Evolutionary conservation across 805 yeast genomes (phyloP).

Genomic region (Metschnikowia continentalis): DNA sequence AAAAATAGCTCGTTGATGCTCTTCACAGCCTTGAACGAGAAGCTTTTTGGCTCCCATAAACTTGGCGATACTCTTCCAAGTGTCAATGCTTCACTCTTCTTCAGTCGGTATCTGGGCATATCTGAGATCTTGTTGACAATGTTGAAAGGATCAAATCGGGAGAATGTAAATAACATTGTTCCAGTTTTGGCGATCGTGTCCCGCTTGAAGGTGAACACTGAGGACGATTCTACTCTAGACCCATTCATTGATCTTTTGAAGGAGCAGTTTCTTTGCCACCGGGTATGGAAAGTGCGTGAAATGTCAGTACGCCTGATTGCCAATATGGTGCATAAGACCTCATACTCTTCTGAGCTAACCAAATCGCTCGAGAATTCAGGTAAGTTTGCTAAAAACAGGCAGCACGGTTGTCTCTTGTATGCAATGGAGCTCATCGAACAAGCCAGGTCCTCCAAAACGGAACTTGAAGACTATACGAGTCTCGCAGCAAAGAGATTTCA

Average conservation of each 20-base stretch:
- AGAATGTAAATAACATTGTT: slow-evolving; percentile 52
- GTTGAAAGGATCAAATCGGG: slow-evolving; percentile 23
- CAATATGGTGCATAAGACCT: slow-evolving; percentile 32
- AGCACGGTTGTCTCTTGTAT: slow-evolving; percentile 12
- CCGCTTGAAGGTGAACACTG: slow-evolving; percentile 60
- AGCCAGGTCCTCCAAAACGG: slow-evolving; percentile 5
- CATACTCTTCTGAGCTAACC: slow-evolving; percentile 18
- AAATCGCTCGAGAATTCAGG: slow-evolving; percentile 17
- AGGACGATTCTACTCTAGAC: slow-evolving; percentile 43
- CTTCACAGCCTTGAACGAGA: slow-evolving; percentile 76
- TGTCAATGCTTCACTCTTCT: slow-evolving; percentile 63
- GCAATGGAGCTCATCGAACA: slow-evolving; percentile 9
- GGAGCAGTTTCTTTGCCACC: slow-evolving; percentile 41
- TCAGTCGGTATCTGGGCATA: slow-evolving; percentile 57
- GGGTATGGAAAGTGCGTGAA: slow-evolving; percentile 82
- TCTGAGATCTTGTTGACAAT: slow-evolving; percentile 45
- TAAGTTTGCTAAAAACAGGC: slow-evolving; percentile 1
- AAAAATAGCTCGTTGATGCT: slow-evolving; percentile 93
- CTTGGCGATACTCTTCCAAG: slow-evolving; percentile 29
- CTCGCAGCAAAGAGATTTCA: slow-evolving; percentile 18
- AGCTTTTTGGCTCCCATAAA: slow-evolving; percentile 65
- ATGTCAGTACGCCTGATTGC: slow-evolving; percentile 73
- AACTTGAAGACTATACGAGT: slow-evolving; percentile 19
- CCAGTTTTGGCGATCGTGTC: slow-evolving; percentile 72
- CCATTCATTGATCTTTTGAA: slow-evolving; percentile 42